Evolutionary conservation across 78 protist species (phyloP).

Genomic region (Emiliania huxleyi): DNA sequence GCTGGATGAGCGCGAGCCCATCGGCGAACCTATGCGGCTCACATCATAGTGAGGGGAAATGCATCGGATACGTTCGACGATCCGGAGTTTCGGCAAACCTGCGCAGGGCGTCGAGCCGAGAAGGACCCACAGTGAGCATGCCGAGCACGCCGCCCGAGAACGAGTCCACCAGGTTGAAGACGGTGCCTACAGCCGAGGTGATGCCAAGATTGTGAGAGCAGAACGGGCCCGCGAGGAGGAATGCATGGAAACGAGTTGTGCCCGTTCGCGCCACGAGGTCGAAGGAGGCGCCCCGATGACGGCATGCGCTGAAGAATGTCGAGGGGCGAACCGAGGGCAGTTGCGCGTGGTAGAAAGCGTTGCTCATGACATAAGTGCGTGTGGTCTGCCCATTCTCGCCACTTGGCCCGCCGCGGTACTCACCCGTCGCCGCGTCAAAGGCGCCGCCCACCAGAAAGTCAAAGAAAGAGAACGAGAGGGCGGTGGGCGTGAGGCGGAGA

Average conservation of each 20-base stretch:
- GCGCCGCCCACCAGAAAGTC: background rate
- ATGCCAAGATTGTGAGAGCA: too few species aligned
- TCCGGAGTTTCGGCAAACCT: too few species aligned
- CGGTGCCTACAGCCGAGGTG: too few species aligned
- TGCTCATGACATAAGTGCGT: background rate
- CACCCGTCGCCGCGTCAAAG: background rate
- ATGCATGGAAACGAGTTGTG: too few species aligned
- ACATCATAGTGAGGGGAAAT: too few species aligned
- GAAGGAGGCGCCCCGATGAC: slow-evolving; percentile 3
- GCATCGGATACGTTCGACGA: too few species aligned
- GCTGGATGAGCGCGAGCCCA: background rate
- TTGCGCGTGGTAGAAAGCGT: background rate
- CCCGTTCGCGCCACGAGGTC: background rate
- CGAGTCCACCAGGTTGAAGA: background rate
- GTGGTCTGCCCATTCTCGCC: background rate
- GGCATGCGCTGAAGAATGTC: background rate
- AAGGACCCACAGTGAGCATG: background rate
- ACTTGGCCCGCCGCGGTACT: background rate
- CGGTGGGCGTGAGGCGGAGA: slow-evolving; percentile 22
- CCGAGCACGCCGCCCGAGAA: background rate
- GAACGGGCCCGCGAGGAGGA: too few species aligned
- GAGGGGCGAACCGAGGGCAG: background rate
- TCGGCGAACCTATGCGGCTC: too few species aligned
- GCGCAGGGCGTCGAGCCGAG: background rate
- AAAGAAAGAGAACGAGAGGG: background rate